phyloP scores from a whole-genome alignment of 352 stramenopile genomes.

The Thraustochytrium striatum region DNA sequence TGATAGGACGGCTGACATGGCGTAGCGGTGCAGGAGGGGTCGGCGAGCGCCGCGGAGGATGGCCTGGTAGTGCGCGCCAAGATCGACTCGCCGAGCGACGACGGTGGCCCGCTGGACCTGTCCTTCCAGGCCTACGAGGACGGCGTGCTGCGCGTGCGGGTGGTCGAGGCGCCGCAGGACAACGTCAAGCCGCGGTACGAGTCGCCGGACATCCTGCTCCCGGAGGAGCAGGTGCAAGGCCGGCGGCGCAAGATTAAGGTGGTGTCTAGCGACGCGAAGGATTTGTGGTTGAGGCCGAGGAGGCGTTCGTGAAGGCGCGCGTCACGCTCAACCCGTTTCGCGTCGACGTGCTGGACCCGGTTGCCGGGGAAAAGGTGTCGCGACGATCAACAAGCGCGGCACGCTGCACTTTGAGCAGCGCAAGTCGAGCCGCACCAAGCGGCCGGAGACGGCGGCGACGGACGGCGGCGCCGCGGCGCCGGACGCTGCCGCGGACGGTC shows the following conservation, averaged over 20 bases:
- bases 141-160: slow-evolving; percentile 32
- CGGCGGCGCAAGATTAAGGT: not conserved
- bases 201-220: slow-evolving; percentile 39
- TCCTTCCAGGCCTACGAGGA: slow-evolving; percentile 16
- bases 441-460: not conserved
- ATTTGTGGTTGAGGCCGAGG: not conserved
- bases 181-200: slow-evolving; percentile 5
- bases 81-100: not conserved
- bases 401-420: slow-evolving; percentile 52
- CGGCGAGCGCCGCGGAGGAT: not conserved
- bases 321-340: slow-evolving; percentile 5
- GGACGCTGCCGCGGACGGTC: not conserved
- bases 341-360: slow-evolving; percentile 21
- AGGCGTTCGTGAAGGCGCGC: not conserved
- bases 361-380: slow-evolving; percentile 12
- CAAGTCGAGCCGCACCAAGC: not conserved
- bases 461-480: not conserved
- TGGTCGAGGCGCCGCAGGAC: slow-evolving; percentile 26
- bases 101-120: slow-evolving; percentile 19
- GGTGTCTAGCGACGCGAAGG: not conserved
- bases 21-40: slow-evolving; percentile 43
- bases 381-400: slow-evolving; percentile 49
- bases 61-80: not conserved
- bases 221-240: not conserved
- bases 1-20: slow-evolving; percentile 47